These are phyloP conservation scores for Euphorbia celastroides DNA, from an alignment of 441 rosid genomes.

Conservation along the genomic window DNA sequence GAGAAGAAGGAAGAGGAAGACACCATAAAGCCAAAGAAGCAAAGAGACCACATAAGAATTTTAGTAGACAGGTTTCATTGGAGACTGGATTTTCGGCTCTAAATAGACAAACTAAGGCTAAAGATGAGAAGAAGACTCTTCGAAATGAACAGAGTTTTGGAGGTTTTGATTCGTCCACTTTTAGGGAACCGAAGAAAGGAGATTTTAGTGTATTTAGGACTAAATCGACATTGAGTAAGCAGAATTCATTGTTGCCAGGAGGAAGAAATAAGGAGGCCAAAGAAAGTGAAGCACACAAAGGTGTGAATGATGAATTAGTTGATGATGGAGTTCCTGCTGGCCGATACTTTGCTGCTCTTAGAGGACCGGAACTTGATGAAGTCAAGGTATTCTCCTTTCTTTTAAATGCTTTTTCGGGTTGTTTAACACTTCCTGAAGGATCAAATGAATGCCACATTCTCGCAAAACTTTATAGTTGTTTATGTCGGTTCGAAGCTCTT, in stretches of 20 bases:
- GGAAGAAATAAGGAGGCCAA: conserved; percentile 45
- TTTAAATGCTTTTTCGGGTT: no score
- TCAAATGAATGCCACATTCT: no score
- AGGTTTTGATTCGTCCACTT: conserved; percentile 55
- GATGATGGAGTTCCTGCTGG: conserved; percentile 77
- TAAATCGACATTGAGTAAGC: conserved; percentile 66
- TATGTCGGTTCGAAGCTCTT: no score
- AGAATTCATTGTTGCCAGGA: conserved; percentile 65
- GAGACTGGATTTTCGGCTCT: conserved; percentile 84
- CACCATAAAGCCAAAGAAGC: conserved; percentile 31
- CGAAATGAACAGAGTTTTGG: conserved; percentile 81
- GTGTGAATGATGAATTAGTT: conserved; percentile 48
- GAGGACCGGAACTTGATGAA: conserved; percentile 92
- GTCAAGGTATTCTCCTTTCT: conserved; percentile 80
- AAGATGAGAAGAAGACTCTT: conserved; percentile 47
- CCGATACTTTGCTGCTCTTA: conserved; percentile 91
- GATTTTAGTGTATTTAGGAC: conserved; percentile 77
- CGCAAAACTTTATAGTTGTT: no score
- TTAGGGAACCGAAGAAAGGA: conserved; percentile 48
- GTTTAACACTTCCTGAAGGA: no score
- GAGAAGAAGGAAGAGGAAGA: conserved; percentile 30
- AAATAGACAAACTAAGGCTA: conserved; percentile 38
- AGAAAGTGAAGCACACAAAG: conserved; percentile 41
- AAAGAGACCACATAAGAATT: conserved; percentile 37
- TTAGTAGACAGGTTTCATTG: conserved; percentile 68